Conservation (phyloP, 306 rosid species). For the Fragaria ananassa region DNA sequence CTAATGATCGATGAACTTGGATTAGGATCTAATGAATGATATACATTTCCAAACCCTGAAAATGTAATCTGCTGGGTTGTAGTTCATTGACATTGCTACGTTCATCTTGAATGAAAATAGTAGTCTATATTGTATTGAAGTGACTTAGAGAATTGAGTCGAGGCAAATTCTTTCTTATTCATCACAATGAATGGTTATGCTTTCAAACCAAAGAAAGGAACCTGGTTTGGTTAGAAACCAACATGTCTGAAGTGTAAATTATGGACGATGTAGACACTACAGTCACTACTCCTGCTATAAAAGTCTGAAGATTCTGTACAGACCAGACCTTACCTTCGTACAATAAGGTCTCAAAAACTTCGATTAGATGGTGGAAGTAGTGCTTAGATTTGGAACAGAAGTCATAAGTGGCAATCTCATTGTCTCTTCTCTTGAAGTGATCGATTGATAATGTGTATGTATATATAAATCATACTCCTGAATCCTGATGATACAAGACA, state of each 20-base stretch:
- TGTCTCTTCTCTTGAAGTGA: neutral
- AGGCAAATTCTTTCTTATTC: neutral
- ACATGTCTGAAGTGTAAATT: neutral
- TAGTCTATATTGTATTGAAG: neutral
- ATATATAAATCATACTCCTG: too few species aligned
- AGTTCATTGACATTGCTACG: neutral
- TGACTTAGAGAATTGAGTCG: neutral
- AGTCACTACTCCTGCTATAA: neutral
- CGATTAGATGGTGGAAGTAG: neutral
- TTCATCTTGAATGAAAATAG: neutral
- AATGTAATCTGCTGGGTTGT: neutral
- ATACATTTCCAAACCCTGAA: neutral
- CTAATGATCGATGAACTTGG: neutral
- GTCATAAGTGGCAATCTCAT: neutral
- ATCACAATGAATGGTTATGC: neutral
- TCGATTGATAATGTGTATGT: neutral
- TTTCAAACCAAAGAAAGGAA: neutral
- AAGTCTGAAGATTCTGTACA: neutral
- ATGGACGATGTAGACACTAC: neutral
- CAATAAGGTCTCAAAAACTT: neutral
- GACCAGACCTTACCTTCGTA: slow-evolving; percentile 1
- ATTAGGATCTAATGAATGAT: neutral
- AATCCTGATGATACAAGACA: too few species aligned
- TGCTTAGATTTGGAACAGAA: neutral
- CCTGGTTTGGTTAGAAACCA: neutral